phyloP scores from a whole-genome alignment of 345 rosid genomes.

The Punica granatum region DNA sequence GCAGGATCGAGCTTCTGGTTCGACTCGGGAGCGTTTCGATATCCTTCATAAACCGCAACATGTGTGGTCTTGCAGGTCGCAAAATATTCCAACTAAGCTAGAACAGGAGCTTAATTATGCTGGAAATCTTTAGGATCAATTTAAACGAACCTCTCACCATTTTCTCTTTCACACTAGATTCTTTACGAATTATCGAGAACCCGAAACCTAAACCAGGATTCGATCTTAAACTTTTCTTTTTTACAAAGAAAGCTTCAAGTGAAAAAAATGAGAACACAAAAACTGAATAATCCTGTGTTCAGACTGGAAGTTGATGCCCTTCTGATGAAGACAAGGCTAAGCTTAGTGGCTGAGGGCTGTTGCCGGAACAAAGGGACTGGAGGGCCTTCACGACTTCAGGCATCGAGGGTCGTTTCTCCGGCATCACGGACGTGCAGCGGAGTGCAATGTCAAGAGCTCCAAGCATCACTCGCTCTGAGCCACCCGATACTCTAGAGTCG shows the following conservation, averaged over 20 bases:
- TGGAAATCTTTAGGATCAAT: too few species aligned
- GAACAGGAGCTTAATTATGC: too few species aligned
- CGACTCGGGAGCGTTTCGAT: too few species aligned
- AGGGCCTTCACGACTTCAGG: constrained; percentile 61
- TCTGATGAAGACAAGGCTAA: constrained; percentile 13
- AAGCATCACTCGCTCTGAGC: constrained; percentile 50
- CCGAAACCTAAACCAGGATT: background rate
- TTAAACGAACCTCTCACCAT: too few species aligned
- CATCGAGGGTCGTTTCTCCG: constrained; percentile 76
- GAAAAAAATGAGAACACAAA: background rate
- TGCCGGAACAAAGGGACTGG: constrained; percentile 30
- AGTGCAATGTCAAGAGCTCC: constrained; percentile 66
- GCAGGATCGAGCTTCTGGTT: too few species aligned
- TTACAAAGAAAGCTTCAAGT: background rate
- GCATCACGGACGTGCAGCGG: constrained; percentile 64
- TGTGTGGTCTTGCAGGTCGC: too few species aligned
- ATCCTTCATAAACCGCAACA: too few species aligned
- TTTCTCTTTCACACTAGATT: background rate
- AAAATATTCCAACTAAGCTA: too few species aligned
- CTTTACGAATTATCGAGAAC: background rate
- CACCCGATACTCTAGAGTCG: constrained; percentile 50
- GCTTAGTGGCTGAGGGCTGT: constrained; percentile 13
- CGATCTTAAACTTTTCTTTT: background rate
- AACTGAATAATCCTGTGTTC: background rate
- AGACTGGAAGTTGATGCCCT: constrained; percentile 10